A percentile compares a stretch with the other conserved stretches of the same genome.
Conservation (phyloP, 2,329 filamentous ascomycete genomes). For the Thielaviopsis musarum region DNA sequence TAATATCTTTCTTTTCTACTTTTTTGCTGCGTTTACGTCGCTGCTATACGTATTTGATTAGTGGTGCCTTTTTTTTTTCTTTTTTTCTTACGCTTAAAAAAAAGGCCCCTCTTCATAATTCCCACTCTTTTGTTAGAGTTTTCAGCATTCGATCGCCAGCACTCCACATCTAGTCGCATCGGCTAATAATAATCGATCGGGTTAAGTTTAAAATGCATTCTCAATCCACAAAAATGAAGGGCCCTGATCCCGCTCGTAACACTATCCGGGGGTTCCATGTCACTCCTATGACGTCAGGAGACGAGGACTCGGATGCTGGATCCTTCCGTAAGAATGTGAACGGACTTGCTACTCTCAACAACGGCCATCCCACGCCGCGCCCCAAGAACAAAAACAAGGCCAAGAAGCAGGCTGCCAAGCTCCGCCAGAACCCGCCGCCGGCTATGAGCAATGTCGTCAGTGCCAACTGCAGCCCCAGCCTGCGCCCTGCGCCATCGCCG, state of each 20-base stretch:
- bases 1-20: background rate
- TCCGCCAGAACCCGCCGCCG: conserved; percentile 22
- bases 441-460: conserved; percentile 40
- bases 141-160: conserved; percentile 5
- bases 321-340: background rate
- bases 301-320: conserved; percentile 36
- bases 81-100: background rate
- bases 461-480: conserved; percentile 44
- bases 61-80: background rate
- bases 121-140: conserved; percentile 10
- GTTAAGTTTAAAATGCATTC: conserved; percentile 22
- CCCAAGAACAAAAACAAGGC: conserved; percentile 4
- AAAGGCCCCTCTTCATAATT: conserved; percentile 7
- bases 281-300: conserved; percentile 37
- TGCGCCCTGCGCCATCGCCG: conserved; percentile 36
- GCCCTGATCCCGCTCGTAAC: conserved; percentile 26
- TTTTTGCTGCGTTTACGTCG: background rate
- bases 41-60: background rate
- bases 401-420: conserved; percentile 11
- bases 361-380: background rate
- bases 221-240: conserved; percentile 22
- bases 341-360: background rate
- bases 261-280: conserved; percentile 40
- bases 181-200: conserved; percentile 8
- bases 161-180: conserved; percentile 11